These are phyloP conservation scores for Mikania micrantha DNA, from an alignment of 129 eudicot species.

Conservation along the genomic window DNA sequence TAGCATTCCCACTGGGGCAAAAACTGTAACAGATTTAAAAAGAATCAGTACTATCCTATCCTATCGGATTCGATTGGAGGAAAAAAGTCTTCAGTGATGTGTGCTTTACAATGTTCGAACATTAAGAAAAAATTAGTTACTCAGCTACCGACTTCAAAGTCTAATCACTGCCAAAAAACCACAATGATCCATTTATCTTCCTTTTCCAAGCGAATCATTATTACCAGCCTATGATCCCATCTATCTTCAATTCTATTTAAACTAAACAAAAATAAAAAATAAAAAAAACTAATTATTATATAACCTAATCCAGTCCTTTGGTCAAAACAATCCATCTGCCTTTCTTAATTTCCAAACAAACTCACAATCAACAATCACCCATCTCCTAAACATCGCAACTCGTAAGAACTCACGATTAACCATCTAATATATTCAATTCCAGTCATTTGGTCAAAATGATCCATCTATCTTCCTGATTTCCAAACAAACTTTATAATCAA, in stretches of 20 bases:
- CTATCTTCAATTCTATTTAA: not conserved
- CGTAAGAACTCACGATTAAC: not conserved
- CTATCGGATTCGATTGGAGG: not conserved
- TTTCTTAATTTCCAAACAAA: not conserved
- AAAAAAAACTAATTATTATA: not conserved
- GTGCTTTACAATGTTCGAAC: not conserved
- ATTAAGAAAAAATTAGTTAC: not conserved
- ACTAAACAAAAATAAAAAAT: not conserved
- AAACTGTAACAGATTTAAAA: not conserved
- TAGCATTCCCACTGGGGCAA: not conserved
- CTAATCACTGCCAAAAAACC: not conserved
- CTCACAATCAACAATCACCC: too few species aligned
- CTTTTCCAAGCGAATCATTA: not conserved
- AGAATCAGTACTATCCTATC: not conserved
- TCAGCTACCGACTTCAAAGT: not conserved
- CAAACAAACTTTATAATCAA: not conserved
- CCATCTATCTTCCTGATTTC: constrained; percentile 6
- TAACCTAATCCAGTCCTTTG: not conserved
- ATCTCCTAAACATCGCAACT: not conserved
- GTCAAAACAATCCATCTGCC: constrained; percentile 1
- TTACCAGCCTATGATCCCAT: not conserved
- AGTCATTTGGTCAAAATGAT: not conserved
- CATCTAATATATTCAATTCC: too few species aligned
- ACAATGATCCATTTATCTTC: constrained; percentile 7
- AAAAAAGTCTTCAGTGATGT: not conserved